These are phyloP conservation scores for Stipa capillata DNA, from an alignment of 176 grass and related monocot species.

Conservation along the genomic window DNA sequence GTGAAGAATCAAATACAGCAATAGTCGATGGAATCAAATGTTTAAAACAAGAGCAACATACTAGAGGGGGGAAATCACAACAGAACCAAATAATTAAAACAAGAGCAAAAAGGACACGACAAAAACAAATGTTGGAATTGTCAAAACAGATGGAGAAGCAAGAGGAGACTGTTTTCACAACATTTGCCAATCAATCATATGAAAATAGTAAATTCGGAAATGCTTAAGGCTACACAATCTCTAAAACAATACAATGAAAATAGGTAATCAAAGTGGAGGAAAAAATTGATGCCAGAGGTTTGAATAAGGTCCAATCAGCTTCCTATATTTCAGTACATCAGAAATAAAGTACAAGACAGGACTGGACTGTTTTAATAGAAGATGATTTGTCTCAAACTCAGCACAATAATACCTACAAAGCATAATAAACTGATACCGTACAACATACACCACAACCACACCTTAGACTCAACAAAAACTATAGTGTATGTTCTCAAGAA, in stretches of 20 bases:
- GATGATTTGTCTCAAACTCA: not conserved
- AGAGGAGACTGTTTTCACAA: not conserved
- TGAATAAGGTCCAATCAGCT: not conserved
- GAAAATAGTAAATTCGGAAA: not conserved
- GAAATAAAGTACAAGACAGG: not conserved
- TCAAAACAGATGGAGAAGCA: not conserved
- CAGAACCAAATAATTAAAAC: slow-evolving; percentile 5
- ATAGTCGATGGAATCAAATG: too few relatives aligned
- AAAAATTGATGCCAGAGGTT: not conserved
- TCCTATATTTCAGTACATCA: not conserved
- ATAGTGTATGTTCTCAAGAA: not conserved
- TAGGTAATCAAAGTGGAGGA: not conserved
- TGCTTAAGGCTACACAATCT: not conserved
- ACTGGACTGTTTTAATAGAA: not conserved
- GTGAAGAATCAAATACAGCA: too few relatives aligned
- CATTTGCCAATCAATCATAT: not conserved
- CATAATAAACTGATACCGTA: not conserved
- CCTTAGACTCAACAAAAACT: not conserved
- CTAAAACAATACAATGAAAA: not conserved
- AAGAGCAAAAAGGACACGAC: not conserved
- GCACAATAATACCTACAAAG: not conserved
- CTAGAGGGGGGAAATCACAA: not conserved
- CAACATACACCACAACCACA: not conserved
- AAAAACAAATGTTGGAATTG: not conserved
- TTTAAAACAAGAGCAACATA: too few relatives aligned